These are phyloP conservation scores for Penicillium glabrum DNA, from an alignment of 2,329 filamentous ascomycete genomes.

Conservation along the genomic window DNA sequence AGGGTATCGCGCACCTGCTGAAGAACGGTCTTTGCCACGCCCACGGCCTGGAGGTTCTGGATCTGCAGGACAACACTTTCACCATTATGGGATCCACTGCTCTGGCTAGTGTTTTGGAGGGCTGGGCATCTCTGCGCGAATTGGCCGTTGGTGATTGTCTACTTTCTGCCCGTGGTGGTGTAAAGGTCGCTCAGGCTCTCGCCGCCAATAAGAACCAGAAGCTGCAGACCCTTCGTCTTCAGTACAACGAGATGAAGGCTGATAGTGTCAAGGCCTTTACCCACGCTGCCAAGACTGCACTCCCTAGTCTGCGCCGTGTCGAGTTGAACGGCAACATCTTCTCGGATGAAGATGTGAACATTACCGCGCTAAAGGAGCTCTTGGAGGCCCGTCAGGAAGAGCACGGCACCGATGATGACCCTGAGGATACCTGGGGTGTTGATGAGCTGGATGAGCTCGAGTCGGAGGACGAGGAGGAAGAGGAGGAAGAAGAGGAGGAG, in stretches of 20 bases:
- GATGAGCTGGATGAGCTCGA: conserved; percentile 86
- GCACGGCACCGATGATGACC: conserved; percentile 57
- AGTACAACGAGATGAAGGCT: conserved; percentile 91
- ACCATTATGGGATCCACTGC: conserved; percentile 77
- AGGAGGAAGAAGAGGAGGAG: conserved; percentile 67
- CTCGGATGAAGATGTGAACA: conserved; percentile 73
- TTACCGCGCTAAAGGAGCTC: conserved; percentile 67
- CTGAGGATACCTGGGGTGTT: conserved; percentile 80
- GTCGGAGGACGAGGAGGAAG: conserved; percentile 66
- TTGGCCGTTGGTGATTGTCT: conserved; percentile 88
- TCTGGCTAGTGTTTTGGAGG: conserved; percentile 69
- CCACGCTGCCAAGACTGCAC: conserved; percentile 62
- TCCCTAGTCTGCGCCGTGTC: conserved; percentile 78
- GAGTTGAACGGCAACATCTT: conserved; percentile 98
- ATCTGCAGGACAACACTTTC: conserved; percentile 98
- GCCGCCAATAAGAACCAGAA: conserved; percentile 73
- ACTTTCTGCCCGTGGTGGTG: conserved; percentile 72
- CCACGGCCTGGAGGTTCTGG: conserved; percentile 69
- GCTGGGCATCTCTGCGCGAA: conserved; percentile 76
- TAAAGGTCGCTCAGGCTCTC: conserved; percentile 72
- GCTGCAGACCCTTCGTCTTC: conserved; percentile 77
- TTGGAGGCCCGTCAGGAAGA: conserved; percentile 78
- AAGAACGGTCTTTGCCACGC: conserved; percentile 74
- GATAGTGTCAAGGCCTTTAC: conserved; percentile 71
- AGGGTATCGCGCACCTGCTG: conserved; percentile 82